Base-by-base conservation (phyloP, 257 asterid species). In the Solanum clarkiae region DNA sequence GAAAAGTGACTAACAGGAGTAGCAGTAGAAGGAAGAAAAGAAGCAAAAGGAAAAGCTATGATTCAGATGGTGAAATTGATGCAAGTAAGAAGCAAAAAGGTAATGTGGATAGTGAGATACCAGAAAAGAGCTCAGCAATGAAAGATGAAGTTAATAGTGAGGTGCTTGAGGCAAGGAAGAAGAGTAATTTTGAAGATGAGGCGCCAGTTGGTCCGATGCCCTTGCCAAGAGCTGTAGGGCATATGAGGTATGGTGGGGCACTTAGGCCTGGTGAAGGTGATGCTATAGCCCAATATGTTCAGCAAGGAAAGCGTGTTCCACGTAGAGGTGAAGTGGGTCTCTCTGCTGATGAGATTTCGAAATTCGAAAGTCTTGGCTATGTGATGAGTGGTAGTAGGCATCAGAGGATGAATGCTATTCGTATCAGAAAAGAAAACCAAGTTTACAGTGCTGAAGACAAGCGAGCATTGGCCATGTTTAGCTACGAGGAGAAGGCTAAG, bases 221-320 rank as follows among this genome's bases (percentile, higher is more conserved):
- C 49, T 86, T 96, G 89, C 99, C 98, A 1, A 92, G 90, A 70
- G 97, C 98, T 20, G 98, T 95, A 89, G 98, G 98, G 12, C 98
- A 95, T 88, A 93, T 96, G 47, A 96, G 98, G 90, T 96, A 96
- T 88, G 99, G 99, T 87, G 99, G 98, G 49, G 99, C 99, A 11
- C 98, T 96, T 82, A 92, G 99, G 93, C 99, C 99, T 0, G 99
- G 99, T 87, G 99, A 96, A 93, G 99, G 99, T 91, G 99, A 96
- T 92, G 99, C 99, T 77, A 96, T 96, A 87, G 99, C 99, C 1
- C 99, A 94, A 88, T 96, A 94, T 71, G 99, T 96, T 87, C 98
- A 96, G 91, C 99, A 96, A 88, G 99, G 99, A 66, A 96, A 96
- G 90, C 99, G 99, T 93, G 94, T 96, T 65, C 99, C 99, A 40